Percentiles rank a stretch among this genome's conserved stretches.
These are phyloP conservation scores for Picea abies DNA, from an alignment of 83 land plant species.

Conservation along the genomic window DNA sequence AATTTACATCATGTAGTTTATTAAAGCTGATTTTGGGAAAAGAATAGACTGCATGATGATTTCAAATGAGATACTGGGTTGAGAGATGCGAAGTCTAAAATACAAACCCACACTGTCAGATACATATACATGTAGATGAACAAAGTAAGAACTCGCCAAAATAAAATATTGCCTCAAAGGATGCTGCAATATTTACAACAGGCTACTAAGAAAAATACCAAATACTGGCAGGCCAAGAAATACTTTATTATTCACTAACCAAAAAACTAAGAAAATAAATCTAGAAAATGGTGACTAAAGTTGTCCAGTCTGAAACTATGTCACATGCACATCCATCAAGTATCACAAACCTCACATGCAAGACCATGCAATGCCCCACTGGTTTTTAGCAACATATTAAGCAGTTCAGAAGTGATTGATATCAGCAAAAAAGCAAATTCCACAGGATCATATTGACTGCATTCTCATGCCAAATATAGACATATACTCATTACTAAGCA, in stretches of 20 bases:
- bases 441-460: background rate
- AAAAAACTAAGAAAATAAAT: background rate
- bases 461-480: background rate
- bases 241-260: background rate
- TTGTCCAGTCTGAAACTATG: background rate
- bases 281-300: background rate
- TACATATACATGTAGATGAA: background rate
- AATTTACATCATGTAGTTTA: too few relatives aligned
- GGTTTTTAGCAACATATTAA: background rate
- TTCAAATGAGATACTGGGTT: background rate
- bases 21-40: background rate
- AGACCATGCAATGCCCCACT: constrained; percentile 8
- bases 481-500: too few relatives aligned
- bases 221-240: constrained; percentile 13
- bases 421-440: background rate
- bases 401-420: background rate
- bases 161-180: constrained; percentile 3
- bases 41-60: background rate
- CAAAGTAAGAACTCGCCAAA: background rate
- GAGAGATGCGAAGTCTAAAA: background rate
- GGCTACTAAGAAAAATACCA: constrained; percentile 1
- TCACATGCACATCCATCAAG: constrained; percentile 14
- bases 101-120: background rate
- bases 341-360: background rate
- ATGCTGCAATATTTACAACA: constrained; percentile 9